Evolutionary conservation across 139 green algal species (phyloP), one percentile per base, ranked within the genome.

Genomic region (Microglena sp.): DNA sequence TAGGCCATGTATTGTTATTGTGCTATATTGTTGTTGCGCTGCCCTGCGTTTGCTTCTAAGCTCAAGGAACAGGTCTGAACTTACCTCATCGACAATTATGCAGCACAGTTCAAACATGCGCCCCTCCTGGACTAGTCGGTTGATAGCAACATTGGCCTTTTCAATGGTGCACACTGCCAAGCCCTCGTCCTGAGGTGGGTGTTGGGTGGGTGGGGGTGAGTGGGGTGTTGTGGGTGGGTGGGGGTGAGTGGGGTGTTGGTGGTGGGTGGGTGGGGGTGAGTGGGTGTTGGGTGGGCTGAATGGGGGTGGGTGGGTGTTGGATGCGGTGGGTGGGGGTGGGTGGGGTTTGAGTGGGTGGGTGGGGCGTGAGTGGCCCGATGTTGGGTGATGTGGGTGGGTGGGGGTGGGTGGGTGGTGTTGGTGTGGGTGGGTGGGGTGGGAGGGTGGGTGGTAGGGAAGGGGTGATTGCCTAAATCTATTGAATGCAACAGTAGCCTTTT

Each of bases 31-130:
- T n/a, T n/a, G n/a, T n/a, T n/a, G n/a, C n/a, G n/a, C n/a, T n/a
- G n/a, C 50, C 50, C 50, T 11, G 22, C 50, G 6, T 24, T 32
- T 58, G 50, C 50, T 97, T 62, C 98, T 92, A n/a, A 98, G 77
- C 77, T 98, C 93, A 11, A 86, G 87, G 8, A 97, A 89, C 11
- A 88, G 77, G 78, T 98, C 93, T 3, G 91, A 22, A 61, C 55
- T 15, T 33, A 87, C 68, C 70, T 95, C 89, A 60, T 95, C 89
- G n/a, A 95, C 75, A 2, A 95, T 82, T 30, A 95, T 84, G 35
- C 73, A 70, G 36, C 73, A 79, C 31, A 92, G 76, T 58, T 89
- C 84, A 1, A 83, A 24, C 75, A 82, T 34, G 35, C 74, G 55
- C n/a, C 72, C 66, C 35, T 89, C 78, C 54, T n/a, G 33, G 2